Evolutionary conservation across 2,329 filamentous ascomycete genomes (phyloP).

Genomic region (Dissoconium aciculare): DNA sequence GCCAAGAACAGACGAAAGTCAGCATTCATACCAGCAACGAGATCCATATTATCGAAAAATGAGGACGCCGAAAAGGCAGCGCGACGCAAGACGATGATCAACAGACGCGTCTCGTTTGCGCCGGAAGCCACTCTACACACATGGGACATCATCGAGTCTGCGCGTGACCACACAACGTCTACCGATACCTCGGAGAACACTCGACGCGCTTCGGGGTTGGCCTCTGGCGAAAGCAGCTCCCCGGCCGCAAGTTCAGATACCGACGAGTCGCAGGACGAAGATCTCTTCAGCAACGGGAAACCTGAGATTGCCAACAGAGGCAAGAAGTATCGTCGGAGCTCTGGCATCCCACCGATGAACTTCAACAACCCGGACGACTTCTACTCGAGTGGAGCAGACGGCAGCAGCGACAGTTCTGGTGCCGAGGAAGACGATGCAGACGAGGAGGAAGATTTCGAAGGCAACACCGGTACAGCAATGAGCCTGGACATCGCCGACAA

Average conservation of each 20-base stretch:
- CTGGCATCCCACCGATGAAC: conserved; percentile 48
- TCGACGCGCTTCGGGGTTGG: conserved; percentile 46
- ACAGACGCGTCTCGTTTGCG: conserved; percentile 88
- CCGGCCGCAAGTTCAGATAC: conserved; percentile 30
- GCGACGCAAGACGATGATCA: conserved; percentile 59
- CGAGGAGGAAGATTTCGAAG: conserved; percentile 38
- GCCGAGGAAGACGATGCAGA: conserved; percentile 41
- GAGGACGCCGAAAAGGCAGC: conserved; percentile 48
- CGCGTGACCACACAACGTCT: conserved; percentile 70
- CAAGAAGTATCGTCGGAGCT: conserved; percentile 47
- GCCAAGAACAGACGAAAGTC: conserved; percentile 26
- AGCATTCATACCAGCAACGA: conserved; percentile 37
- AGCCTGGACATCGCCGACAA: conserved; percentile 53
- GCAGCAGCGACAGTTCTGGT: conserved; percentile 33
- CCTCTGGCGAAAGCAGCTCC: conserved; percentile 30
- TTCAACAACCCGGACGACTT: conserved; percentile 51
- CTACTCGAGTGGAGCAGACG: conserved; percentile 65
- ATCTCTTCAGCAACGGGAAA: conserved; percentile 15
- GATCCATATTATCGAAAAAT: conserved; percentile 41
- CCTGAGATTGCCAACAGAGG: background rate
- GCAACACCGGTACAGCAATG: conserved; percentile 67
- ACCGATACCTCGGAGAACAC: conserved; percentile 58
- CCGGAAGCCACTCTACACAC: conserved; percentile 95
- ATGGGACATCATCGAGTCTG: conserved; percentile 83
- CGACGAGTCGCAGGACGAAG: conserved; percentile 44